Base-by-base conservation (phyloP, 148 eudicot species). In the Camellia lanceoleosa region DNA sequence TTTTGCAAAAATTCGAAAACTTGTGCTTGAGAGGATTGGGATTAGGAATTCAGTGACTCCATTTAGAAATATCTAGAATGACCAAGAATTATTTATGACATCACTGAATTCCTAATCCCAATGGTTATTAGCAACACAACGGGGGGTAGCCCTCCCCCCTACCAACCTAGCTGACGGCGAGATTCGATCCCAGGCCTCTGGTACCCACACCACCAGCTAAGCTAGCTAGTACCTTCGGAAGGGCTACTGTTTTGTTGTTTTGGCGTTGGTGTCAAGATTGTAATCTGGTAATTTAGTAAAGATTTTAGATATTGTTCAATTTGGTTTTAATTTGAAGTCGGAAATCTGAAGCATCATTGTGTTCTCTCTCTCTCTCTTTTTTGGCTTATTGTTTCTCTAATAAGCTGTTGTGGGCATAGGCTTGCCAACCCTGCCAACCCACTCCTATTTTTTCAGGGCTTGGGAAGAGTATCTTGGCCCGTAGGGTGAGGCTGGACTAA, bases 221-320 rank as follows among this genome's bases (percentile, higher is more conserved):
- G 55, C 54, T n/a, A 70, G 54, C 73, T 55, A 55, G 59, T 13
- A 55, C n/a, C 73, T 70, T 70, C 56, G 38, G 77, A 58, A 42
- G 10, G 47, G 63, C 46, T 56, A 41, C 13, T 38, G 65, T 11
- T 10, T 68, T 43, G 20, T 43, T 68, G 44, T 15, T 44, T 68
- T 16, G 43, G 30, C 20, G 44, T 67, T 7, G 38, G 72, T 68
- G 19, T 43, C 9, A 4, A 41, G 62, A 3, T 19, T 70, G 44
- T 70, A 47, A 70, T 52, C 73, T 70, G 23, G 68, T 23, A 30
- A 55, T 55, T 55, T 55, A 49, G 59, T 55, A 55, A 55, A 55
- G 10, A 55, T 55, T 55, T 12, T 7, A 49, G 52, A 55, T 8
- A 9, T 55, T 2, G 3, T 13, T 55, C 11, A 10, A 55, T 9